Evolutionary conservation across 306 rosid species (phyloP).

Genomic region (Prunus davidiana): DNA sequence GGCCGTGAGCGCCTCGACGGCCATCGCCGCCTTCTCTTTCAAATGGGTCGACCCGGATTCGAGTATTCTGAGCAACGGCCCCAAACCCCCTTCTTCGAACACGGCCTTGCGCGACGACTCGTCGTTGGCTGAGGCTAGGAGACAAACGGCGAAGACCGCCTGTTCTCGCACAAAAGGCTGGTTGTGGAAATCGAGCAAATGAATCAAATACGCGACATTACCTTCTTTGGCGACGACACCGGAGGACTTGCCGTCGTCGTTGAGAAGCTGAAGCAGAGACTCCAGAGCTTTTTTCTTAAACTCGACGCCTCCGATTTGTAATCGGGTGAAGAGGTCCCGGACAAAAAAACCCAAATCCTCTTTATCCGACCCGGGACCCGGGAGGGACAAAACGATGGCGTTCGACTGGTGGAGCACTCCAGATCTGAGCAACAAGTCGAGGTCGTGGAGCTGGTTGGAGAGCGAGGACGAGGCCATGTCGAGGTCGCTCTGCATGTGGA

Average conservation of each 20-base stretch:
- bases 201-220: conserved; percentile 39
- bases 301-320: conserved; percentile 57
- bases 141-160: conserved; percentile 36
- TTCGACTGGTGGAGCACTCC: conserved; percentile 56
- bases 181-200: conserved; percentile 42
- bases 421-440: conserved; percentile 51
- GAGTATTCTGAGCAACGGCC: conserved; percentile 40
- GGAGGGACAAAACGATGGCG: conserved; percentile 55
- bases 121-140: conserved; percentile 40
- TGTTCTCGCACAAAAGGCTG: conserved; percentile 40
- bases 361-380: conserved; percentile 37
- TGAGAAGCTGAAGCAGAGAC: conserved; percentile 48
- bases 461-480: conserved; percentile 52
- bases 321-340: conserved; percentile 49
- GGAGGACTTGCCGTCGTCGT: conserved; percentile 35
- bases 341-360: conserved; percentile 41
- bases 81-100: conserved; percentile 55
- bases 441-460: conserved; percentile 42
- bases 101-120: conserved; percentile 41
- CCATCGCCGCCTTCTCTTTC: conserved; percentile 46
- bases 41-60: conserved; percentile 37
- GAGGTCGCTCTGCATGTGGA: conserved; percentile 61
- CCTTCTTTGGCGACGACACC: conserved; percentile 36
- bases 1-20: conserved; percentile 45
- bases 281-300: conserved; percentile 54